Conservation (phyloP, 257 asterid species). For the Phtheirospermum japonicum region DNA sequence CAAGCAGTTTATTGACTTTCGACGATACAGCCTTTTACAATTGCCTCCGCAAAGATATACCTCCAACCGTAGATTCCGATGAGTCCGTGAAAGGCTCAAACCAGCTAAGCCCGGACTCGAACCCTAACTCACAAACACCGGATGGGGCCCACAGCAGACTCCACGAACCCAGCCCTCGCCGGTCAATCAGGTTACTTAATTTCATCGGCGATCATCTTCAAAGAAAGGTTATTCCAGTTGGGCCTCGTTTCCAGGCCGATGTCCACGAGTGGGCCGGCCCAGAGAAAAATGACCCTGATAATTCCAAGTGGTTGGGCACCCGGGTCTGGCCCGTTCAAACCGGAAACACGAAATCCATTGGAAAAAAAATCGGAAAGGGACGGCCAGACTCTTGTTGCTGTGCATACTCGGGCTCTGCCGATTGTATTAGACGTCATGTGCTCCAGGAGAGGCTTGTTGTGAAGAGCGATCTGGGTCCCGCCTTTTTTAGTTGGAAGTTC, state of each 20-base stretch:
- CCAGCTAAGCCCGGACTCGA: slow-evolving; percentile 37
- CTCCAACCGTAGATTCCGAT: slow-evolving; percentile 44
- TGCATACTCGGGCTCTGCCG: slow-evolving; percentile 36
- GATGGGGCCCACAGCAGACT: slow-evolving; percentile 32
- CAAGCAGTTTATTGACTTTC: slow-evolving; percentile 48
- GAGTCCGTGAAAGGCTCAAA: slow-evolving; percentile 55
- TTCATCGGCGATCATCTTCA: slow-evolving; percentile 43
- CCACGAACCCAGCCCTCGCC: slow-evolving; percentile 35
- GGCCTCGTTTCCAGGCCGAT: slow-evolving; percentile 78
- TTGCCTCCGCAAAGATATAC: slow-evolving; percentile 30
- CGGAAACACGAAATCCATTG: slow-evolving; percentile 18
- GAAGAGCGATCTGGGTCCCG: slow-evolving; percentile 54
- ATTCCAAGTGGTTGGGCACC: slow-evolving; percentile 68
- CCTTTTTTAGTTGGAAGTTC: slow-evolving; percentile 66
- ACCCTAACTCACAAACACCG: slow-evolving; percentile 25
- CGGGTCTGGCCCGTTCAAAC: slow-evolving; percentile 53
- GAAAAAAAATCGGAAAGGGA: slow-evolving; percentile 56
- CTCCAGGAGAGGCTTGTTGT: slow-evolving; percentile 48
- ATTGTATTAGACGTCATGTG: slow-evolving; percentile 51
- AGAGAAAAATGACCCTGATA: slow-evolving; percentile 30
- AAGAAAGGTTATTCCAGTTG: slow-evolving; percentile 60
- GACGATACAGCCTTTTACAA: slow-evolving; percentile 34
- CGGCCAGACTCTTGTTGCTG: slow-evolving; percentile 54
- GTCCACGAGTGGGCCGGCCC: slow-evolving; percentile 59
- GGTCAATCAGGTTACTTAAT: slow-evolving; percentile 40